Base-by-base conservation (phyloP, 441 rosid species). In the California macrophylla region DNA sequence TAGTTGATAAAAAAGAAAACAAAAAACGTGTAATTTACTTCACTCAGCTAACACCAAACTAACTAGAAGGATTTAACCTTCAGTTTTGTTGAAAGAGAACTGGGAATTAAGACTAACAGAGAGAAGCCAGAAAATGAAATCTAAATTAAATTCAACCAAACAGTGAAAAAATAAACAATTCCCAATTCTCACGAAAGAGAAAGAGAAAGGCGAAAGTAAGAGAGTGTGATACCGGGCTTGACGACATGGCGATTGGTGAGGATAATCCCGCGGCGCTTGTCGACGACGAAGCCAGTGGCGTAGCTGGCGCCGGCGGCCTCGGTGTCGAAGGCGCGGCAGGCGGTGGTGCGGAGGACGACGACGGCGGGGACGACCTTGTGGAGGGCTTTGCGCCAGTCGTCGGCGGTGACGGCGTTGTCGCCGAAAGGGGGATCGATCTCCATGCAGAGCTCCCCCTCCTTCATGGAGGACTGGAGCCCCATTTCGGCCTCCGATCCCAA, bases 181-280 rank as follows among this genome's bases (percentile, higher is more conserved):
- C 6, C 26, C 52, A 23, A 65, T 26, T 13, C 2, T 64, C 23
- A n/a, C 7, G 15, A 18, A 56, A 20, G 7, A 8, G 20, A 6
- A n/a, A n/a, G n/a, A n/a, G 70, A 12, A 32, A 30, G 34, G 34
- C 3, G 2, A 30, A 47, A 47, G 61, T 16, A 21, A 21, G 62
- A 56, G 28, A 56, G 62, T 24, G 0, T 3, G 23, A 50, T 70
- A 93, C 97, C 96, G 34, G 97, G 89, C 81, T 89, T 85, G 75
- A 90, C 98, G 32, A 93, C 98, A 64, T 93, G 98, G 54, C 98
- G 97, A 76, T 93, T 93, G 71, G 97, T 91, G 80, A 93, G 96
- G 66, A 93, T 89, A 79, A 93, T 86, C 69, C 98, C 96, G 40
- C 96, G 93, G 64, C 76, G 80, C 81, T 91, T 91, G 72, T 93